Evolutionary conservation across 1,284 basidiomycete genomes (phyloP).

Genomic region (Porodaedalea pini): DNA sequence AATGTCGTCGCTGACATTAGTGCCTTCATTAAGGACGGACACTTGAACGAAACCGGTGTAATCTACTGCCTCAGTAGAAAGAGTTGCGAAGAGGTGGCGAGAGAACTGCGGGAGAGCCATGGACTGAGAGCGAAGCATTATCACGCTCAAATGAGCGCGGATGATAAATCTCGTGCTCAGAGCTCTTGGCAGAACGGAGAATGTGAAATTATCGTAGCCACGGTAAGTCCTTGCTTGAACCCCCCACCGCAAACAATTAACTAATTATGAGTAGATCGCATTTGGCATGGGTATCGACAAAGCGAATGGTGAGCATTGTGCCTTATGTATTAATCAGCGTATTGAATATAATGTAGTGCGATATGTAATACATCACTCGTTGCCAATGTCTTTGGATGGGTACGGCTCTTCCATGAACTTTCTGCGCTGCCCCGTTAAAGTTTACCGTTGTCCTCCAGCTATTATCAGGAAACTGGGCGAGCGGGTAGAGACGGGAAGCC

Average conservation of each 20-base stretch:
- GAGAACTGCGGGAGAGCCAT: slow-evolving; percentile 51
- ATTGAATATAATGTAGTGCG: slow-evolving; percentile 47
- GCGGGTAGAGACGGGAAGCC: slow-evolving; percentile 75
- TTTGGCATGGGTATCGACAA: slow-evolving; percentile 99
- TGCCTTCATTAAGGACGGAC: slow-evolving; percentile 62
- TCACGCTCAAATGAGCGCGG: slow-evolving; percentile 74
- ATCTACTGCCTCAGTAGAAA: slow-evolving; percentile 79
- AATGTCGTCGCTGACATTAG: slow-evolving; percentile 67
- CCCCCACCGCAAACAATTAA: slow-evolving; percentile 9
- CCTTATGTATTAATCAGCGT: slow-evolving; percentile 5
- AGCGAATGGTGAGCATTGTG: slow-evolving; percentile 49
- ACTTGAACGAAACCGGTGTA: slow-evolving; percentile 71
- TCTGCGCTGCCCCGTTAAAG: neutral
- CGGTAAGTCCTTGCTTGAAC: slow-evolving; percentile 42
- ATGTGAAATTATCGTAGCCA: slow-evolving; percentile 89
- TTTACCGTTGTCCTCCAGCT: slow-evolving; percentile 35
- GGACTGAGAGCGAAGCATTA: slow-evolving; percentile 76
- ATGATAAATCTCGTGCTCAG: slow-evolving; percentile 66
- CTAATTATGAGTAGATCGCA: slow-evolving; percentile 51
- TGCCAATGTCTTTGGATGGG: slow-evolving; percentile 71
- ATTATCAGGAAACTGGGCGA: slow-evolving; percentile 84
- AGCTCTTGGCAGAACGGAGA: slow-evolving; percentile 73
- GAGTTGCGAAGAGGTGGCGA: slow-evolving; percentile 79
- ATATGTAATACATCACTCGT: slow-evolving; percentile 72
- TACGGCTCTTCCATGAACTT: slow-evolving; percentile 30